These are phyloP conservation scores for Yamadazyma endophytica DNA, from an alignment of 805 yeast genomes.

Conservation along the genomic window DNA sequence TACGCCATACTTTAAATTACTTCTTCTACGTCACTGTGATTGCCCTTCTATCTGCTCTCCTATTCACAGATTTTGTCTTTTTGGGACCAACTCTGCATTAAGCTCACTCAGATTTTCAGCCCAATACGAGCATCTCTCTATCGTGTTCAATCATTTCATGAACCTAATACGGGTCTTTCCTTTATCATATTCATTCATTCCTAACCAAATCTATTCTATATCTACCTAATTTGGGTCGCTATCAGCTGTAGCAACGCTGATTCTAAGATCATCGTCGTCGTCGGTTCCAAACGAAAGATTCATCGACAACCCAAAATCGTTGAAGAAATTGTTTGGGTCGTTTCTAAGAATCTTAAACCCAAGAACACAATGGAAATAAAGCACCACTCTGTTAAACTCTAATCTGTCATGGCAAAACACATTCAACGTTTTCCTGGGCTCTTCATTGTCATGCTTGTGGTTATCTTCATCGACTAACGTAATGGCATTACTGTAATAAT, in stretches of 20 bases:
- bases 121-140: too few relatives aligned
- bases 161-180: too few relatives aligned
- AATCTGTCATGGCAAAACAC: slow-evolving; percentile 1
- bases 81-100: too few relatives aligned
- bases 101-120: too few relatives aligned
- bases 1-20: too few relatives aligned
- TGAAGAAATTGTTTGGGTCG: background rate
- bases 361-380: slow-evolving; percentile 1
- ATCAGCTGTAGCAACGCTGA: background rate
- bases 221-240: background rate
- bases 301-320: background rate
- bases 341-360: background rate
- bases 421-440: background rate
- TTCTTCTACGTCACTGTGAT: too few relatives aligned
- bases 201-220: background rate
- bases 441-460: too few relatives aligned
- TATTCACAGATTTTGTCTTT: too few relatives aligned
- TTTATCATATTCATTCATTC: background rate
- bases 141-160: too few relatives aligned
- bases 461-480: background rate
- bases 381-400: slow-evolving; percentile 1
- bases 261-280: slow-evolving; percentile 1
- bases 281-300: background rate
- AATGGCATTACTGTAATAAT: background rate
- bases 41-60: too few relatives aligned